Percentiles rank a stretch among this genome's conserved stretches.
These are phyloP conservation scores for Venturia nashicola DNA, from an alignment of 2,329 filamentous ascomycete species.

Conservation along the genomic window DNA sequence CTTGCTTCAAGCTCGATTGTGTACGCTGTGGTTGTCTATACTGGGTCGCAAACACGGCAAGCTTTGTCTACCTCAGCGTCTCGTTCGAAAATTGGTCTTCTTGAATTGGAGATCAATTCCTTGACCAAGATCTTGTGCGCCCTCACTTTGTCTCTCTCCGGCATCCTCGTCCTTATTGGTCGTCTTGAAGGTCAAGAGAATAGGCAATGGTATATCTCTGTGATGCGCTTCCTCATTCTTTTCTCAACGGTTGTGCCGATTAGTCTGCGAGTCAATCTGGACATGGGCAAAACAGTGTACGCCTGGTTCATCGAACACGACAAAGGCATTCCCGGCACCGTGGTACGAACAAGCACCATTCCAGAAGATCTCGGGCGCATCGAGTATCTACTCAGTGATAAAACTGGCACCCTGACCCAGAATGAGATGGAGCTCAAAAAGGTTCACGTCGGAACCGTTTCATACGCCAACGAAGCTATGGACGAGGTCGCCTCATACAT, in stretches of 20 bases:
- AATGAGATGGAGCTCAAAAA: constrained; percentile 99
- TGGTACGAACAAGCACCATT: constrained; percentile 93
- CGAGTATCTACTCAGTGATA: constrained; percentile 92
- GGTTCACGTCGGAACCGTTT: constrained; percentile 94
- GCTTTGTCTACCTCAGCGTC: constrained; percentile 86
- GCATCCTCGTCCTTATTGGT: constrained; percentile 54
- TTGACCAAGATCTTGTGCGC: constrained; percentile 91
- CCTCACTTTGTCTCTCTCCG: constrained; percentile 73
- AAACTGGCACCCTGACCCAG: constrained; percentile 94
- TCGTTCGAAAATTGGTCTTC: constrained; percentile 80
- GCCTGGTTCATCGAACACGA: constrained; percentile 92
- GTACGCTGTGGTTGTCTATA: constrained; percentile 84
- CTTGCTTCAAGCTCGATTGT: constrained; percentile 87
- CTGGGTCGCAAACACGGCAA: constrained; percentile 84
- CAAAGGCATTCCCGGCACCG: constrained; percentile 75
- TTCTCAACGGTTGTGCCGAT: constrained; percentile 99
- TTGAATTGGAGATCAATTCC: constrained; percentile 95
- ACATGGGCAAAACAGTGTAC: constrained; percentile 94
- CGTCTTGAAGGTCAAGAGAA: constrained; percentile 71
- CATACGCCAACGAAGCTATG: constrained; percentile 97
- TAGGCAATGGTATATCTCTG: constrained; percentile 83
- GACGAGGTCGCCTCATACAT: constrained; percentile 87
- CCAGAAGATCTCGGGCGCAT: constrained; percentile 92
- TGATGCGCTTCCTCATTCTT: constrained; percentile 93
- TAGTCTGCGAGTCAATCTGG: constrained; percentile 87